Evolutionary conservation across 2,329 filamentous ascomycete genomes (phyloP).

Genomic region (Pestalotiopsis sp.): DNA sequence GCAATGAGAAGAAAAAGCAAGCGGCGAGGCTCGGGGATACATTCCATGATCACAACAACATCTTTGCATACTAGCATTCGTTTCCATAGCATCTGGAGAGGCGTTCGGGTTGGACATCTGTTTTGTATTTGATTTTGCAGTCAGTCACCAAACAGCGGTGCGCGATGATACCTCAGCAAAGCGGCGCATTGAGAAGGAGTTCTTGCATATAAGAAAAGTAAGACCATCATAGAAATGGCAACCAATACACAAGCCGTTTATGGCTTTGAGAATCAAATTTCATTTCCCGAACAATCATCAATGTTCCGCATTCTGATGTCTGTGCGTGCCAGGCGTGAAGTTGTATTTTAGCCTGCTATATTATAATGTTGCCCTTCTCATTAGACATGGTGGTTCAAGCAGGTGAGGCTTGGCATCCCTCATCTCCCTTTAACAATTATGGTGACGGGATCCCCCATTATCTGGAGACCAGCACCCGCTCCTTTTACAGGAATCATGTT

Average conservation of each 20-base stretch:
- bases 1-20: not conserved
- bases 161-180: slow-evolving; percentile 6
- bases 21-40: not conserved
- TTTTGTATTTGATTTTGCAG: not conserved
- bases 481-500: not conserved
- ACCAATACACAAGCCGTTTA: not conserved
- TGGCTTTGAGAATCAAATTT: not conserved
- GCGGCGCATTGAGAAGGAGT: slow-evolving; percentile 1
- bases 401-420: too few species aligned
- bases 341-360: not conserved
- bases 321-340: not conserved
- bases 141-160: not conserved
- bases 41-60: not conserved
- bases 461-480: not conserved
- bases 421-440: too few species aligned
- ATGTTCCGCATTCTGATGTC: not conserved
- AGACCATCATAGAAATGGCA: not conserved
- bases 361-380: not conserved
- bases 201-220: not conserved
- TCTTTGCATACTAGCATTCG: slow-evolving; percentile 9
- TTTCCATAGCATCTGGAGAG: slow-evolving; percentile 1
- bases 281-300: not conserved
- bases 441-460: not conserved
- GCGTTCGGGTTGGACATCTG: slow-evolving; percentile 6
- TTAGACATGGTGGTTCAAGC: too few species aligned